phyloP scores from a whole-genome alignment of 208 protist species.

The Acanthamoeba royreba region DNA sequence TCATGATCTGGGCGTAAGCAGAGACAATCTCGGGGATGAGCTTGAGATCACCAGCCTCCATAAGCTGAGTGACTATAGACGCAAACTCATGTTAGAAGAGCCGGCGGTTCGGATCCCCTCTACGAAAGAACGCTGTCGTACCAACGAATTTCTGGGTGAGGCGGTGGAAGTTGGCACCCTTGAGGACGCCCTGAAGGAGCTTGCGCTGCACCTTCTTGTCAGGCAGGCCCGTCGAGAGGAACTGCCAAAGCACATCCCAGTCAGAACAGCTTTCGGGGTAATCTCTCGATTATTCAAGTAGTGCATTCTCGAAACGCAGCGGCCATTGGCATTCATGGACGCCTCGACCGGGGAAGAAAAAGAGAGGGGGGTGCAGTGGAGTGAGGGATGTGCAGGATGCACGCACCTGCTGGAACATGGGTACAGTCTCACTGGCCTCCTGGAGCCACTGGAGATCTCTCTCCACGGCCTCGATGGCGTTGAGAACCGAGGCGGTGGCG shows the following conservation, averaged over 20 bases:
- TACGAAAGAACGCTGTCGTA: too few species aligned
- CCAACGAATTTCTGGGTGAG: neutral
- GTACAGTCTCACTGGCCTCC: neutral
- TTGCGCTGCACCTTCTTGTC: slow-evolving; percentile 5
- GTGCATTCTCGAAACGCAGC: too few species aligned
- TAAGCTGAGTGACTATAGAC: neutral
- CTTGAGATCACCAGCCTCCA: neutral
- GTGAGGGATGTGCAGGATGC: neutral
- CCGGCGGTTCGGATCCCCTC: too few species aligned
- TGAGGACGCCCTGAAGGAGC: neutral
- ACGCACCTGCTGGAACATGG: neutral
- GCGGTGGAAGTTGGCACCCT: neutral
- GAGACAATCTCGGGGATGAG: neutral
- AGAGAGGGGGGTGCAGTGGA: neutral
- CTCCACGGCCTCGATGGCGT: neutral
- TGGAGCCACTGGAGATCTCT: neutral
- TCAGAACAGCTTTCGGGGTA: too few species aligned
- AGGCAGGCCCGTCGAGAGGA: neutral
- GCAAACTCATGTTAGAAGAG: too few species aligned
- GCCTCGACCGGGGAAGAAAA: too few species aligned
- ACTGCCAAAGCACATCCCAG: neutral
- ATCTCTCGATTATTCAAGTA: too few species aligned
- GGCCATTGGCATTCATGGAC: too few species aligned
- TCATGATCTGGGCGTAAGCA: neutral
- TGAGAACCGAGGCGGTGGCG: neutral